These are phyloP conservation scores for Oryza meyeriana DNA, from an alignment of 176 grass and related monocot species.

Conservation along the genomic window DNA sequence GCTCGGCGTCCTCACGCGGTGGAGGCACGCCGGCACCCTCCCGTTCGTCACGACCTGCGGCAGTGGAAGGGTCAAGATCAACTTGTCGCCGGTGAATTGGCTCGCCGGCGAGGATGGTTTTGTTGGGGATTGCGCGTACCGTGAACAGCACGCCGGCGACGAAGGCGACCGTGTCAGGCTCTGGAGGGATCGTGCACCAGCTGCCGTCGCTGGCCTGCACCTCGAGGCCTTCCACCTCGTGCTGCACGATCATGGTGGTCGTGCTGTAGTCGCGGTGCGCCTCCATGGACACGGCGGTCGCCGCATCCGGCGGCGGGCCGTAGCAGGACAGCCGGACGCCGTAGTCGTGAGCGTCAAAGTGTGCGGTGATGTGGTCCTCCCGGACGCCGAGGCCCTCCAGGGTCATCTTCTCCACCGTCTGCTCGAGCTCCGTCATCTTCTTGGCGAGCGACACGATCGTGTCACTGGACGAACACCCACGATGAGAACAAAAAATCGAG, in stretches of 20 bases:
- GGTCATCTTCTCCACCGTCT: background rate
- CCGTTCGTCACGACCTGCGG: background rate
- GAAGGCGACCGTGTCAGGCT: background rate
- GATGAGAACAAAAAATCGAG: background rate
- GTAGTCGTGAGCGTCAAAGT: background rate
- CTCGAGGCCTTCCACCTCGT: conserved; percentile 31
- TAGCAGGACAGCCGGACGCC: background rate
- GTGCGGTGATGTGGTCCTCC: background rate
- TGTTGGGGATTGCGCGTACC: background rate
- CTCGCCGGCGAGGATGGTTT: no score
- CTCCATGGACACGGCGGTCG: background rate
- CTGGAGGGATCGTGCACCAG: background rate
- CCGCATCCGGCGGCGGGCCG: background rate
- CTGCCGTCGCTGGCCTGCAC: background rate
- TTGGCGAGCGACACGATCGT: background rate
- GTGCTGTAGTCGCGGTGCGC: conserved; percentile 13
- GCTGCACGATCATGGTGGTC: background rate
- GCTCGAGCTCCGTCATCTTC: background rate
- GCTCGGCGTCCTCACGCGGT: background rate
- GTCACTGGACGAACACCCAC: background rate
- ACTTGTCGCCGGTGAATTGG: background rate
- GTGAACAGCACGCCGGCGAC: background rate
- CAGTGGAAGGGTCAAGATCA: background rate
- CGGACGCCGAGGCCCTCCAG: conserved; percentile 12
- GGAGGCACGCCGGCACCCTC: background rate